Evolutionary conservation across 257 asterid species (phyloP).

Genomic region (Solanum acaule): DNA sequence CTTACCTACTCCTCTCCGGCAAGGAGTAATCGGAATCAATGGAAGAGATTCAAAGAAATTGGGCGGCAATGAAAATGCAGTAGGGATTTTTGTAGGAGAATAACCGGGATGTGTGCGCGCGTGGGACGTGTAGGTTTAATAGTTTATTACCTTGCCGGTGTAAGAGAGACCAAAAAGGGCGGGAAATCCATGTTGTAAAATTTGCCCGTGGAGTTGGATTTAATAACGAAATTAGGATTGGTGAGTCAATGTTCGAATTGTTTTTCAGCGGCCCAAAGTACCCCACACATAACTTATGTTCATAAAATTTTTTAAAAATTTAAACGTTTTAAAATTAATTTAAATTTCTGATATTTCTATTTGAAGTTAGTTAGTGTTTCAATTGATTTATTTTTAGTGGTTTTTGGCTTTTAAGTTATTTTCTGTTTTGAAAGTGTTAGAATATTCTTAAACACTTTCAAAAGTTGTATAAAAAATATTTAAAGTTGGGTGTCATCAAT

Average conservation of each 20-base stretch:
- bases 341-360: not conserved
- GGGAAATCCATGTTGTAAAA: not conserved
- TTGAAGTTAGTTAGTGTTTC: not conserved
- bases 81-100: not conserved
- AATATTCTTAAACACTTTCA: too few species aligned
- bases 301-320: too few species aligned
- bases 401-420: too few species aligned
- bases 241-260: not conserved
- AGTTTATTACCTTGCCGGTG: not conserved
- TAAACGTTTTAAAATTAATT: too few species aligned
- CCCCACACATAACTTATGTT: too few species aligned
- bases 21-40: not conserved
- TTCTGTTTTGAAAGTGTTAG: too few species aligned
- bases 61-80: not conserved
- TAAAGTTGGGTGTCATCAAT: too few species aligned
- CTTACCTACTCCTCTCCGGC: not conserved
- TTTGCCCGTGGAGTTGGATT: not conserved
- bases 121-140: not conserved
- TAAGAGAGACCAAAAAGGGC: not conserved
- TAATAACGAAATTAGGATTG: not conserved
- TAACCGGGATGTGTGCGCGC: not conserved
- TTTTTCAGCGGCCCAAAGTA: not conserved
- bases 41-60: not conserved
- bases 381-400: too few species aligned
- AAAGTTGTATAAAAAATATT: too few species aligned